A percentile compares a stretch with the other conserved stretches of the same genome.
Conservation (phyloP, 108 stramenopile species). For the Ochromonas danica region DNA sequence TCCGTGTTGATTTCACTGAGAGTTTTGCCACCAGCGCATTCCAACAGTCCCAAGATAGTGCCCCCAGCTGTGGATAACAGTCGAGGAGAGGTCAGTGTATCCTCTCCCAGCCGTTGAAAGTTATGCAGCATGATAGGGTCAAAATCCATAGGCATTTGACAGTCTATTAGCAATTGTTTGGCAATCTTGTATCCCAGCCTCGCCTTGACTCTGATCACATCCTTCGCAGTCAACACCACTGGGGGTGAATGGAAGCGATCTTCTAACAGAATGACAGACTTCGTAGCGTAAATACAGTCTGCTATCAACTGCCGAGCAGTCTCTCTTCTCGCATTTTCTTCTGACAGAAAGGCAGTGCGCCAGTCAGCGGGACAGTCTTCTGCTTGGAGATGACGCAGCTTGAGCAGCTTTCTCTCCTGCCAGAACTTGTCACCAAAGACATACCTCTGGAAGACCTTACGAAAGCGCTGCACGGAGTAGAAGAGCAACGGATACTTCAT, state of each 20-base stretch:
- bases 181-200: not conserved
- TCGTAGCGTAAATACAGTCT: not conserved
- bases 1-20: too few relatives aligned
- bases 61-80: too few relatives aligned
- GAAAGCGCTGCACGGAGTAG: not conserved
- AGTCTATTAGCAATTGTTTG: not conserved
- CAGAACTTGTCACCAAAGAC: conserved; percentile 25
- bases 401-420: not conserved
- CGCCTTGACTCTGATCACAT: not conserved
- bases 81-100: too few relatives aligned
- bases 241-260: not conserved
- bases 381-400: not conserved
- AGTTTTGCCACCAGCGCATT: too few relatives aligned
- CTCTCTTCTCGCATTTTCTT: not conserved
- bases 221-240: not conserved
- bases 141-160: not conserved
- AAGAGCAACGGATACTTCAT: conserved; percentile 10
- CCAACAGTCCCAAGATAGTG: too few relatives aligned
- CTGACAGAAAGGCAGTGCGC: not conserved
- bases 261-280: not conserved
- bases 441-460: not conserved
- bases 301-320: not conserved
- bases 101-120: too few relatives aligned
- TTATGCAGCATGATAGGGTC: not conserved
- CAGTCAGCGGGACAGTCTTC: not conserved